phyloP scores from a whole-genome alignment of 768 basidiomycete species.

The Agrocybe chaxingu region DNA sequence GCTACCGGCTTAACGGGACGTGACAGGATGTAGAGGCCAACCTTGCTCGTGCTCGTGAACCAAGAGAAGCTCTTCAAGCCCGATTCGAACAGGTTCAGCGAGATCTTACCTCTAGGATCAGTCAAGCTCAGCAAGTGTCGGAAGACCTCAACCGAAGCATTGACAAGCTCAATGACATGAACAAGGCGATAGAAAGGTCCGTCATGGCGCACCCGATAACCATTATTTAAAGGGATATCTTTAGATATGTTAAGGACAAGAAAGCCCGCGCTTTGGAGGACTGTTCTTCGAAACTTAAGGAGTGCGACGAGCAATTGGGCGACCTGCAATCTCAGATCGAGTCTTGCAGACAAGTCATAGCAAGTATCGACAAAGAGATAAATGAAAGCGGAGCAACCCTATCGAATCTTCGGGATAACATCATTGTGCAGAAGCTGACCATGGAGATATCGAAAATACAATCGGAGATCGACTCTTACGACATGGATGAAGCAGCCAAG shows the following conservation, averaged over 20 bases:
- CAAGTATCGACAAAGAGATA: constrained; percentile 72
- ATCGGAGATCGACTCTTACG: constrained; percentile 66
- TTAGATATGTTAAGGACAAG: constrained; percentile 73
- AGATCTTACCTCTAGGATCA: constrained; percentile 46
- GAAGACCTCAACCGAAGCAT: constrained; percentile 66
- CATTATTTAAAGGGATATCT: neutral
- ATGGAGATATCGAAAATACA: constrained; percentile 66
- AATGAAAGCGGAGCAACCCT: constrained; percentile 68
- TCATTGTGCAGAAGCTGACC: constrained; percentile 68
- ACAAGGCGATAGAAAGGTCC: constrained; percentile 67
- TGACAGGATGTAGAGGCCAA: constrained; percentile 60
- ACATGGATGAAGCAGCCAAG: constrained; percentile 84
- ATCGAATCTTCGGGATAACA: constrained; percentile 78
- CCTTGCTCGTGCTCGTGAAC: constrained; percentile 58
- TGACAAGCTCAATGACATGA: constrained; percentile 59
- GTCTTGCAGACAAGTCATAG: constrained; percentile 39
- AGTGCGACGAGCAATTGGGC: constrained; percentile 33
- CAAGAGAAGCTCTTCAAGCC: constrained; percentile 60
- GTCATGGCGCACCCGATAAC: neutral
- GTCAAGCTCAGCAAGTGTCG: constrained; percentile 48
- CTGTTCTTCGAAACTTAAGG: constrained; percentile 50
- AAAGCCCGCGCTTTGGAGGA: constrained; percentile 59
- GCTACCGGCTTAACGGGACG: constrained; percentile 2
- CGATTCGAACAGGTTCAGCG: constrained; percentile 48
- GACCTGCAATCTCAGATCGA: constrained; percentile 36